Evolutionary conservation across 345 rosid species (phyloP), one percentile per base, ranked within the genome.

Genomic region (Linum tenue): DNA sequence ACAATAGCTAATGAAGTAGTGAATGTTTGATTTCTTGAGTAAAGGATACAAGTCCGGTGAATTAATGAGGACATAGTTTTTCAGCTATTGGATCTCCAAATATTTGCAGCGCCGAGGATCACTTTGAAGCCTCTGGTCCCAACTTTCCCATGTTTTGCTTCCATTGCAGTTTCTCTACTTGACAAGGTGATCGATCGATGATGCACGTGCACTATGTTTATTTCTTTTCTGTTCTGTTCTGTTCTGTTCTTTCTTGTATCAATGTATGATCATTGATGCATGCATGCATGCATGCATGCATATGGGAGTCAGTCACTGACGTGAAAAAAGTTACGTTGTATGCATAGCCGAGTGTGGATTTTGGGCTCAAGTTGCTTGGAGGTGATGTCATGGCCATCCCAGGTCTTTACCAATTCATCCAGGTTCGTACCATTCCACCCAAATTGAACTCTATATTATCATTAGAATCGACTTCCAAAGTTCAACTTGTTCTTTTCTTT

Each of bases 331-430:
- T 44, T 55, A 37, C 36, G 37, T 8, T 35, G 65, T 22, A 64
- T 53, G 22, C 9, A 12, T 79, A 82, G 84, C 89, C 86, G 22
- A 71, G 55, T 38, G 71, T 80, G 38, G 89, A 82, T 69, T 80
- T 84, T 22, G 83, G 89, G 17, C 43, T 82, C 69, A 84, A 75
- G 65, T 38, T 84, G 64, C 60, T 80, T 40, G 76, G 83, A 66
- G 73, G 63, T 41, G 86, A 84, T 69, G 39, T 80, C 38, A 84
- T 82, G 89, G 79, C 84, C 11, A 69, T 84, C 56, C 85, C 88
- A 6, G 78, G 79, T 17, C 39, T 81, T 37, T 79, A 81, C 69
- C 80, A 66, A 37, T 76, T 64, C 51, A 66, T 79, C 61, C 84
- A 84, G 88, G 84, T 79, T 60, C 70, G 55, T 58, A 53, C 22